These are phyloP conservation scores for Parascedosporium putredinis DNA, from an alignment of 2,329 filamentous ascomycete species.

Conservation along the genomic window DNA sequence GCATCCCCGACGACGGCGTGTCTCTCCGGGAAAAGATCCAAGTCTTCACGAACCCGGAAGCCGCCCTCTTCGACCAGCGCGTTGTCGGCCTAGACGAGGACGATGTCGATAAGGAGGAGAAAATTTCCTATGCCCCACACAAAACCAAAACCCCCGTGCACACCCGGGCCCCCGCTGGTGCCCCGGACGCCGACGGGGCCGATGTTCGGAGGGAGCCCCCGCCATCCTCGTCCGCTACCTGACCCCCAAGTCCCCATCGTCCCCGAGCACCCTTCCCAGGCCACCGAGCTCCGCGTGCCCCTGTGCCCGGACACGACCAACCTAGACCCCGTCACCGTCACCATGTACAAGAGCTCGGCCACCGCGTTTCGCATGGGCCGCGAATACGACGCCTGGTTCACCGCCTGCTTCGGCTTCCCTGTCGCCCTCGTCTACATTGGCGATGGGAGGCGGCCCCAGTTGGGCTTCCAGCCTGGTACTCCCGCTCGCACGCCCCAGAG, in stretches of 20 bases:
- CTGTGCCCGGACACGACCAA: slow-evolving; percentile 38
- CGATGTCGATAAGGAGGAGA: background rate
- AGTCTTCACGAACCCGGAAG: slow-evolving; percentile 44
- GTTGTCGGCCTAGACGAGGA: slow-evolving; percentile 24
- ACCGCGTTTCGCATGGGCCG: slow-evolving; percentile 53
- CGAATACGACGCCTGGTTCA: slow-evolving; percentile 56
- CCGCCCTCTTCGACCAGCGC: slow-evolving; percentile 54
- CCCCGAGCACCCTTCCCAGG: slow-evolving; percentile 23
- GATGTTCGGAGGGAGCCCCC: background rate
- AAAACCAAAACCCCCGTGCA: too few species aligned
- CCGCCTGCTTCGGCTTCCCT: slow-evolving; percentile 50
- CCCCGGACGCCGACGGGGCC: background rate
- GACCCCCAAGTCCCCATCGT: slow-evolving; percentile 26
- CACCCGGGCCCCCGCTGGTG: too few species aligned
- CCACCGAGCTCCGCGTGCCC: slow-evolving; percentile 39
- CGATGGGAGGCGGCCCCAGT: slow-evolving; percentile 43
- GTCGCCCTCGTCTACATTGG: slow-evolving; percentile 57
- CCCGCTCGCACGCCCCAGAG: background rate
- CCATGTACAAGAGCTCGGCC: slow-evolving; percentile 49
- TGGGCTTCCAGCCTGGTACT: slow-evolving; percentile 38
- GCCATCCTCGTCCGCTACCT: slow-evolving; percentile 33
- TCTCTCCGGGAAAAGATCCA: slow-evolving; percentile 45
- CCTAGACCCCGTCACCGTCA: slow-evolving; percentile 39
- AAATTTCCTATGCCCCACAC: background rate
- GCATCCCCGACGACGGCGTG: slow-evolving; percentile 30